phyloP scores from a whole-genome alignment of 345 rosid genomes.

The Rubroshorea leprosula region DNA sequence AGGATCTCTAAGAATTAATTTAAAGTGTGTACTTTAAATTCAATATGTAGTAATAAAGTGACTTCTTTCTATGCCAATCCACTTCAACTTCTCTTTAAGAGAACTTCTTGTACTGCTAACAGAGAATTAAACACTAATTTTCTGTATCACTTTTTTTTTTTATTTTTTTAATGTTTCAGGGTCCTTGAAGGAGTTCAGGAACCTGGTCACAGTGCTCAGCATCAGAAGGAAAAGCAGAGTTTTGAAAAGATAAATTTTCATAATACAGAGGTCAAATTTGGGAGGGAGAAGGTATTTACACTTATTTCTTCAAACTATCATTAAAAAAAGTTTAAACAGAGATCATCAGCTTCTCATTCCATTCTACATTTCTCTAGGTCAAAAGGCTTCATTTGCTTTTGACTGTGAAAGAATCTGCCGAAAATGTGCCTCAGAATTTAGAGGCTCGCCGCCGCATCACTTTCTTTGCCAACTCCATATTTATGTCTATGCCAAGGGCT shows the following conservation, averaged over 20 bases:
- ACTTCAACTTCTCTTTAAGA: no score
- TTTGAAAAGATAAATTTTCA: slow-evolving; percentile 56
- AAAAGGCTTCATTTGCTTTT: slow-evolving; percentile 71
- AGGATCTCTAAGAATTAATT: no score
- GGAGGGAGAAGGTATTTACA: slow-evolving; percentile 86
- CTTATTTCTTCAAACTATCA: background rate
- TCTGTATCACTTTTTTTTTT: no score
- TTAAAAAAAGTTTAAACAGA: no score
- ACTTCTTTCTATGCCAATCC: no score
- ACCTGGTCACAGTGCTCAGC: slow-evolving; percentile 14
- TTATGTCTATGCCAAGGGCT: slow-evolving; percentile 91
- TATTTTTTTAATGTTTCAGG: no score
- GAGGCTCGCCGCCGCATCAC: slow-evolving; percentile 98
- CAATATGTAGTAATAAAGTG: no score
- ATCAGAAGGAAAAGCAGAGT: slow-evolving; percentile 50
- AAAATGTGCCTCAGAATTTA: slow-evolving; percentile 84
- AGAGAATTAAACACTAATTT: no score
- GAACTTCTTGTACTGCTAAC: no score
- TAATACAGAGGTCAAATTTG: slow-evolving; percentile 20
- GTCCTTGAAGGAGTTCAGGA: slow-evolving; percentile 41
- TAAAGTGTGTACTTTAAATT: no score
- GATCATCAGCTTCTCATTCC: slow-evolving; percentile 3
- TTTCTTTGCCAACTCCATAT: slow-evolving; percentile 93
- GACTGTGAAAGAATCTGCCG: slow-evolving; percentile 95
- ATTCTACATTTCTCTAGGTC: slow-evolving; percentile 38